These are phyloP conservation scores for Lentithecium fluviatile DNA, from an alignment of 495 filamentous ascomycete species.

Conservation along the genomic window DNA sequence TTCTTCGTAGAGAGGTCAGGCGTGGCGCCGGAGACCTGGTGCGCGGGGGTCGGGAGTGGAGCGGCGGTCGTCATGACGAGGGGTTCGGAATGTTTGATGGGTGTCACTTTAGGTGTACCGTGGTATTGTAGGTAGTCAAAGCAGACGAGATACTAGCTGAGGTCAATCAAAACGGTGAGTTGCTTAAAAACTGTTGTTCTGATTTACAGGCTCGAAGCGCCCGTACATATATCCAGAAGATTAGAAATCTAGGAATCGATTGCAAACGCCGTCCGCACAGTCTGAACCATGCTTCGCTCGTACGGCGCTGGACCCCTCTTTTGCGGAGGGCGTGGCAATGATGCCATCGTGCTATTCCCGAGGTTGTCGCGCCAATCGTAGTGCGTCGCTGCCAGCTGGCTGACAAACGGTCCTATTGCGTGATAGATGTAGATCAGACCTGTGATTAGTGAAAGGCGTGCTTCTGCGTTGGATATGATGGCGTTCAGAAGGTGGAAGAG, in stretches of 20 bases:
- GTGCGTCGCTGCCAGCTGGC: background rate
- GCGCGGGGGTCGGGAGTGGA: slow-evolving; percentile 33
- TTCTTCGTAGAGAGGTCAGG: slow-evolving; percentile 5
- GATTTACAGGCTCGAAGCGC: background rate
- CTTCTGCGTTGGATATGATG: slow-evolving; percentile 3
- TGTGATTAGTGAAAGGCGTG: background rate
- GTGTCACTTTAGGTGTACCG: background rate
- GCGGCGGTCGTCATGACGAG: slow-evolving; percentile 40
- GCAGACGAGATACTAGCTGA: slow-evolving; percentile 2
- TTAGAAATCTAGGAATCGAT: slow-evolving; percentile 31
- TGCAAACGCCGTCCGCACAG: slow-evolving; percentile 14
- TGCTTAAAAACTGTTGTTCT: slow-evolving; percentile 9
- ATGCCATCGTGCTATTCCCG: slow-evolving; percentile 34
- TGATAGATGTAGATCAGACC: slow-evolving; percentile 12
- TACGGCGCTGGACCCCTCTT: slow-evolving; percentile 8
- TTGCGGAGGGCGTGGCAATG: slow-evolving; percentile 18
- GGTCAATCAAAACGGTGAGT: slow-evolving; percentile 3
- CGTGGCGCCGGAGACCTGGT: slow-evolving; percentile 31
- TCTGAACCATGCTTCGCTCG: background rate
- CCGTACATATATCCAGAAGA: slow-evolving; percentile 18
- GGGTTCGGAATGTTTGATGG: background rate
- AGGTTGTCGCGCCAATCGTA: slow-evolving; percentile 21
- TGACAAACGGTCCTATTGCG: slow-evolving; percentile 30
- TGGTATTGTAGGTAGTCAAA: background rate
- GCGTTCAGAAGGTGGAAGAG: too few species aligned